Conservation (phyloP, 73 alveolate species). For the Paramecium pentaurelia region DNA sequence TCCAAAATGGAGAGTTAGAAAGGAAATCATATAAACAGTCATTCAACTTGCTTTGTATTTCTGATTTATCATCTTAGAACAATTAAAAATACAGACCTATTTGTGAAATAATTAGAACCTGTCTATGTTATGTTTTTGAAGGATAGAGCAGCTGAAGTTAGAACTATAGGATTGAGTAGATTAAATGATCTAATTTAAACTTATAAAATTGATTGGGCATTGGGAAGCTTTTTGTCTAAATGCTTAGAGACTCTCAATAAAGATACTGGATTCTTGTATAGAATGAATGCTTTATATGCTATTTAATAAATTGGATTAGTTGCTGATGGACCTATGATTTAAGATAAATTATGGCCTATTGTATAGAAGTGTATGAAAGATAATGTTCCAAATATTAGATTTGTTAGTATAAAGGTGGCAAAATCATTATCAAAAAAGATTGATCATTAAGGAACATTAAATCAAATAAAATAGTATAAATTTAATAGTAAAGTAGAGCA, state of each 20-base stretch:
- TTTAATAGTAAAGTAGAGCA: background rate
- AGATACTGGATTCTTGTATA: conserved; percentile 77
- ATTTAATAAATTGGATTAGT: conserved; percentile 61
- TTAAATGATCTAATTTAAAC: conserved; percentile 75
- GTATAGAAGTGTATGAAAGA: conserved; percentile 88
- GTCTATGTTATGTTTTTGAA: conserved; percentile 83
- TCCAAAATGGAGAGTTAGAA: conserved; percentile 97
- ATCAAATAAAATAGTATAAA: conserved; percentile 48
- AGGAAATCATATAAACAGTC: conserved; percentile 80
- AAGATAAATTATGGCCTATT: conserved; percentile 84
- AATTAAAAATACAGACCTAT: conserved; percentile 80
- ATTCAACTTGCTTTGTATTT: conserved; percentile 74
- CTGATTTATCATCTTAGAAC: background rate
- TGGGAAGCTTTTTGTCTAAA: conserved; percentile 83
- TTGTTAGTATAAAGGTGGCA: conserved; percentile 85
- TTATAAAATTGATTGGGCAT: conserved; percentile 91
- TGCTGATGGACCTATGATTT: conserved; percentile 77
- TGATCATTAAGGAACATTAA: conserved; percentile 61
- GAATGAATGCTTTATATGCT: conserved; percentile 30
- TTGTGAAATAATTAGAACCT: conserved; percentile 79
- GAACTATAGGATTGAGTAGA: conserved; percentile 89
- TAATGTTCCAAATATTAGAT: conserved; percentile 90
- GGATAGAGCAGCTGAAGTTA: conserved; percentile 94
- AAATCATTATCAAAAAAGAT: conserved; percentile 68
- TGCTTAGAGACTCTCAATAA: conserved; percentile 81